Evolutionary conservation across 768 basidiomycete species (phyloP), one percentile per base, ranked within the genome.

Genomic region (Termitomyces sp.): DNA sequence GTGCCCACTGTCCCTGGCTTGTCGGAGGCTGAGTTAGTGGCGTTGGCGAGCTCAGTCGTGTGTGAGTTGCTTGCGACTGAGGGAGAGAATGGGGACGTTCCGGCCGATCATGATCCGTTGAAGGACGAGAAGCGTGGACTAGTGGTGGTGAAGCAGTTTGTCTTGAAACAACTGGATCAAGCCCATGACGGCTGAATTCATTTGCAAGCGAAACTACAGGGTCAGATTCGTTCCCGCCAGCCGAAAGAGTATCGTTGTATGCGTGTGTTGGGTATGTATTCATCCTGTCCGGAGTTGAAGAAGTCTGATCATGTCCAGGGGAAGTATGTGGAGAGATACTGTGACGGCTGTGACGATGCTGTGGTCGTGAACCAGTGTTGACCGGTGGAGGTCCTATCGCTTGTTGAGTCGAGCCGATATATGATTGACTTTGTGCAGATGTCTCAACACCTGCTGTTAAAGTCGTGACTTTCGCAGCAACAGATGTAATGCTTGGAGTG

Each of bases 121-220:
- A 66, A 30, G 69, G 70, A 54, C 71, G 75, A 20, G 71, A 60
- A 20, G 74, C 70, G 61, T 76, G 76, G 15, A 72, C 49, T 20
- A 76, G 75, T 42, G 72, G 68, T 24, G 54, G n/a, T 37, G 62
- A 50, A 53, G 46, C 11, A n/a, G 37, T 48, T 27, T 31, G 50
- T 18, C 30, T 54, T n/a, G 60, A 49, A 13, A 37, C 50, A n/a
- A 59, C 45, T 13, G 70, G 47, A 24, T 75, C 73, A 22, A 80
- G 66, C n/a, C 61, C 69, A 27, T 76, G 71, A 39, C 71, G 68
- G 42, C 68, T 69, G 57, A 82, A 77, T 47, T 76, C 73, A 58
- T 76, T 70, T 4, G 72, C 62, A 18, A 80, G 68, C 18, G 70
- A 63, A 54, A 68, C 48, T 24, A 76, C 63, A 36, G 72, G 62